Base-by-base conservation (phyloP, 2,329 filamentous ascomycete species). In the Fusarium redolens region DNA sequence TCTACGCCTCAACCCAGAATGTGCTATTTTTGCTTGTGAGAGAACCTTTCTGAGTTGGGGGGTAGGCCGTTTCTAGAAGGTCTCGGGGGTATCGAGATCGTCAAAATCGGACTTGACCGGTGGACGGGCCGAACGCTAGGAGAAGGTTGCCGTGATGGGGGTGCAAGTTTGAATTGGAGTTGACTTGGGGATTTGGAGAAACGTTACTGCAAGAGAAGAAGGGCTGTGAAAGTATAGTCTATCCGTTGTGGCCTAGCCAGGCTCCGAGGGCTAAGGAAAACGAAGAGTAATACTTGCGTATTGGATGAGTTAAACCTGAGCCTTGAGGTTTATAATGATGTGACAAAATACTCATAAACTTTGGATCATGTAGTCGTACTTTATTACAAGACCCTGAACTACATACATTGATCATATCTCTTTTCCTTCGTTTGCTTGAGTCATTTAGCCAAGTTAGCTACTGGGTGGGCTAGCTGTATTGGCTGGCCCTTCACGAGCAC, bases 81-180 rank as follows among this genome's bases (percentile, higher is more conserved):
- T 51, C 40, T 37, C 9, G 22, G 41, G 33, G 33, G 20, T 40
- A 35, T 47, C 43, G 18, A 50, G 44, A 64, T 50, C 44, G n/a
- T 45, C 31, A 43, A 9, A n/a, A n/a, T 40, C 56, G 61, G 61
- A 61, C 13, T 61, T 64, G 45, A 12, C 56, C 44, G 58, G 38
- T 44, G 33, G 41, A 63, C 48, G 62, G 62, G 22, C 54, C 44
- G 63, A 66, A 33, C 54, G 13, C 65, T 38, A 68, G 37, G 38
- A 60, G n/a, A 30, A 30, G 40, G 37, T 40, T 45, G 38, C 40
- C 47, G 35, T 54, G 45, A 52, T 47, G 44, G 50, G 37, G 18
- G 20, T 37, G 22, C n/a, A 54, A 45, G 31, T 25, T 64, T 37
- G 31, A 41, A 28, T 48, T 48, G 41, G 31, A 43, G 31, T 22